Conservation (phyloP, 257 asterid species). For the Nicotiana tabacum region DNA sequence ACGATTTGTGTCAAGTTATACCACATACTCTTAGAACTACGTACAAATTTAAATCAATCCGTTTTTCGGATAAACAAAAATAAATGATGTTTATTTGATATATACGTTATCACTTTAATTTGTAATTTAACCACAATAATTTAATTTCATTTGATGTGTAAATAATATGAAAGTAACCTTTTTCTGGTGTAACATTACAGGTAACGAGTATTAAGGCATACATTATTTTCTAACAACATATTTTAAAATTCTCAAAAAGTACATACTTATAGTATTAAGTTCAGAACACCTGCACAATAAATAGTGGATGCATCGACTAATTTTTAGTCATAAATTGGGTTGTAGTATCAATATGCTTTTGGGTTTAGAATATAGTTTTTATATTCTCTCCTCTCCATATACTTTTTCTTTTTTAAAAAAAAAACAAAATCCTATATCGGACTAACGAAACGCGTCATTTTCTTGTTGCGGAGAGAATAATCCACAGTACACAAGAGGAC, state of each 20-base stretch:
- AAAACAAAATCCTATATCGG: not conserved
- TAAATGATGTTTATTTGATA: too few species aligned
- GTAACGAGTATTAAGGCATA: too few species aligned
- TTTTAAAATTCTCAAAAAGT: too few species aligned
- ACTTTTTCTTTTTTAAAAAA: not conserved
- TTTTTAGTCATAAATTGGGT: not conserved
- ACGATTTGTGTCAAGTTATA: too few species aligned
- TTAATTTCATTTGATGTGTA: not conserved
- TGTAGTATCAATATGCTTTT: not conserved
- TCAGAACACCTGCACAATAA: not conserved
- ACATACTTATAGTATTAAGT: not conserved
- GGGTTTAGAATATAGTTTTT: not conserved
- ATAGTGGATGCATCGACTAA: not conserved
- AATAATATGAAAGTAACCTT: too few species aligned
- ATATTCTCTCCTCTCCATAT: not conserved
- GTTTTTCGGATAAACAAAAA: too few species aligned
- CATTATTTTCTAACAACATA: too few species aligned
- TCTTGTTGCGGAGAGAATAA: slow-evolving; percentile 9
- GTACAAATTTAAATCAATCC: too few species aligned
- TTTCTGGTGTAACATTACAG: too few species aligned
- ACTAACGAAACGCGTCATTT: slow-evolving; percentile 14
- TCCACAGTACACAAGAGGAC: slow-evolving; percentile 10
- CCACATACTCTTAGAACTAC: too few species aligned
- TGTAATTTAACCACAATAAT: not conserved
- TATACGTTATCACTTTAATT: not conserved